Percentiles rank a stretch among this genome's conserved stretches.
Evolutionary conservation across 768 basidiomycete genomes (phyloP).

Genomic region (Suillus weaverae): DNA sequence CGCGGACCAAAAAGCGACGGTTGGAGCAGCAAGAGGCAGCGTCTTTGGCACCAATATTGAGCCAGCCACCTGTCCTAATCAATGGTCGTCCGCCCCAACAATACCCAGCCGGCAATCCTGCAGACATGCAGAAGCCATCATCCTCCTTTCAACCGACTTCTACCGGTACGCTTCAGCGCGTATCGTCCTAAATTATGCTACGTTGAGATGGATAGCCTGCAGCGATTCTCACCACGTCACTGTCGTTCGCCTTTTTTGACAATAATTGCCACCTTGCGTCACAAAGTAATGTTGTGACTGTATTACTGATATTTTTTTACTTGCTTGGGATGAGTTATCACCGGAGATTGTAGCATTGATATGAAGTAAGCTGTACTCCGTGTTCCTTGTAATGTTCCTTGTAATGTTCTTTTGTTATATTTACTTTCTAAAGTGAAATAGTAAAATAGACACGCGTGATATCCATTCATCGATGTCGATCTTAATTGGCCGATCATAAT

Average conservation of each 20-base stretch:
- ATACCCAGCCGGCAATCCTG: conserved; percentile 25
- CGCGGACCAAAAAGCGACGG: conserved; percentile 27
- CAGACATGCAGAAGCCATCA: neutral
- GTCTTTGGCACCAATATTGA: conserved; percentile 7
- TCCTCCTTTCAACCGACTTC: neutral
- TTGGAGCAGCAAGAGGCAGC: conserved; percentile 11
- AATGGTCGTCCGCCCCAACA: conserved; percentile 34
- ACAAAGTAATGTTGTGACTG: conserved; percentile 1
- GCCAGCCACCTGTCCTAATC: conserved; percentile 20
- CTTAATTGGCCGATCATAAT: neutral
- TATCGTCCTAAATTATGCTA: neutral
- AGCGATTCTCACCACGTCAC: no score
- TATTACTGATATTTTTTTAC: neutral
- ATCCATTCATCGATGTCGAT: neutral
- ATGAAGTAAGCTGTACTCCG: neutral
- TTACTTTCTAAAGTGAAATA: neutral
- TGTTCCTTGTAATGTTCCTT: neutral
- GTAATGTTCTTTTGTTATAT: neutral
- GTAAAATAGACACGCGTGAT: neutral
- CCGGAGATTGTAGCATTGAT: neutral
- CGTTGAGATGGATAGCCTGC: neutral
- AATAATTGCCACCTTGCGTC: neutral
- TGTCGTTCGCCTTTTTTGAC: neutral
- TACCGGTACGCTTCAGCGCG: neutral
- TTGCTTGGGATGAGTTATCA: neutral